phyloP scores from a whole-genome alignment of 257 asterid species.

The Solanum appendiculatum region DNA sequence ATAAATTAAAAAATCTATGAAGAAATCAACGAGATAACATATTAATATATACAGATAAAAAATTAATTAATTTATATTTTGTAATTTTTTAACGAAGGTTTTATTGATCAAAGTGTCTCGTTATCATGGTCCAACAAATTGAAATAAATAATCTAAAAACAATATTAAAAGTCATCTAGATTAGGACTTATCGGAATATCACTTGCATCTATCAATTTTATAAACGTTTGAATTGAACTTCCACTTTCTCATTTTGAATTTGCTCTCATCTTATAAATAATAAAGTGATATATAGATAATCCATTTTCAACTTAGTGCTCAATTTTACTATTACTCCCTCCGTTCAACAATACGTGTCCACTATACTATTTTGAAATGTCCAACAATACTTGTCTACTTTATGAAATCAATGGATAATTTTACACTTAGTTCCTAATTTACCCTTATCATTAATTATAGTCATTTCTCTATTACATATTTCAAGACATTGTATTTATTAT shows the following conservation, averaged over 20 bases:
- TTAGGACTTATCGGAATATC: neutral
- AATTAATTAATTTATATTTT: neutral
- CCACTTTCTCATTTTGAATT: neutral
- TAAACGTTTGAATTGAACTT: neutral
- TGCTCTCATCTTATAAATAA: neutral
- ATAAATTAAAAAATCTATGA: too few species aligned
- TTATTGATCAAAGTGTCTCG: neutral
- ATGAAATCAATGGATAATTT: too few species aligned
- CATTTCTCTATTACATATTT: too few species aligned
- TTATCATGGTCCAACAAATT: neutral
- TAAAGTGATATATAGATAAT: neutral
- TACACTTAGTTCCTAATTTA: too few species aligned
- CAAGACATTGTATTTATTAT: too few species aligned
- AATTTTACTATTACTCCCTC: neutral
- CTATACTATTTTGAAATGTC: too few species aligned
- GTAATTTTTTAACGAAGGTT: neutral
- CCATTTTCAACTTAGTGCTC: neutral
- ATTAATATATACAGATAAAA: too few species aligned
- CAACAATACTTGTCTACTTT: too few species aligned
- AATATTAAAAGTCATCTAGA: neutral
- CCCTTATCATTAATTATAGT: too few species aligned
- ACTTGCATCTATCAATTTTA: neutral
- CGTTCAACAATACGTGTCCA: too few species aligned
- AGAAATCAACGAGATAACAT: too few species aligned
- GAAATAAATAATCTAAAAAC: neutral